A percentile compares a stretch with the other conserved stretches of the same genome.
Conservation (phyloP, 768 basidiomycete genomes). For the Russula vinacea region DNA sequence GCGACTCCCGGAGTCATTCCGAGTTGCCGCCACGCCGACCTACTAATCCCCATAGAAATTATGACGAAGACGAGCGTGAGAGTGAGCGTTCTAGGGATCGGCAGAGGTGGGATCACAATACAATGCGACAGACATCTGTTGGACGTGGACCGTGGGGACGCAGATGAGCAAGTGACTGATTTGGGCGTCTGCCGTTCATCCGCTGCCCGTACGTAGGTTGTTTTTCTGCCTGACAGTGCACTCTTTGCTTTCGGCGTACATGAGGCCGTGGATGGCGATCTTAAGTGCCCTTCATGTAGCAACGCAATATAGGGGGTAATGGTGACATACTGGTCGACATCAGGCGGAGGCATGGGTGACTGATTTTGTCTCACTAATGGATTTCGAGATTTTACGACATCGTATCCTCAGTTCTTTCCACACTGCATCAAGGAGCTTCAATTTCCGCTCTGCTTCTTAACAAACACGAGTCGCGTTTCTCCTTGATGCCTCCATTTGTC, state of each 20-base stretch:
- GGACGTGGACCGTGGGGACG: not conserved
- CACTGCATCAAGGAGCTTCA: not conserved
- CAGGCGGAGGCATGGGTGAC: not conserved
- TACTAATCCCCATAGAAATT: constrained; percentile 30
- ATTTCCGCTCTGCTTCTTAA: not conserved
- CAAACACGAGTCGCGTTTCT: not conserved
- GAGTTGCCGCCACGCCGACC: not conserved
- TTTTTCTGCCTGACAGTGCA: not conserved
- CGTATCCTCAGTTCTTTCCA: not conserved
- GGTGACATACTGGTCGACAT: not conserved
- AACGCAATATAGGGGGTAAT: not conserved
- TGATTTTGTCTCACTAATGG: not conserved
- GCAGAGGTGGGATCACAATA: constrained; percentile 45
- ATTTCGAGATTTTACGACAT: not conserved
- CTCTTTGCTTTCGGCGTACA: not conserved
- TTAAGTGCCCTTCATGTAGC: not conserved
- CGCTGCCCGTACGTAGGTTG: not conserved
- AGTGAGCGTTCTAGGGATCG: constrained; percentile 47
- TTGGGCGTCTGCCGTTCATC: not conserved
- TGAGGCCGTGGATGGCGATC: not conserved
- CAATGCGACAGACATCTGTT: constrained; percentile 28
- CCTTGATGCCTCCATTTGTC: not conserved
- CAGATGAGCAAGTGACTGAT: not conserved
- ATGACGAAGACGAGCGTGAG: constrained; percentile 38
- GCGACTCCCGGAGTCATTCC: constrained; percentile 19